Evolutionary conservation across 2,329 filamentous ascomycete genomes (phyloP).

Genomic region (Aspergillus tanneri): DNA sequence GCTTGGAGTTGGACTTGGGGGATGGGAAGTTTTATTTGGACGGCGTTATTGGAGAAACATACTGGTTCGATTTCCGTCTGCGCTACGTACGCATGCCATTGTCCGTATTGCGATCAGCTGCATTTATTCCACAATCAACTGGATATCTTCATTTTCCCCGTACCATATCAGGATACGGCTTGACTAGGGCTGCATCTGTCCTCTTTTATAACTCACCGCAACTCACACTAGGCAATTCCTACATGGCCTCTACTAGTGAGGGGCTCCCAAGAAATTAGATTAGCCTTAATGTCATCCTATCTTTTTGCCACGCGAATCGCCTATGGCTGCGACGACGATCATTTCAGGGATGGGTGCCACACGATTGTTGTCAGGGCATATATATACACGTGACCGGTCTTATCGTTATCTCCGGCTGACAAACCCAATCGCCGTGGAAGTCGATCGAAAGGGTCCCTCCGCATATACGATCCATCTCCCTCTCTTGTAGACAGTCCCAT

Average conservation of each 20-base stretch:
- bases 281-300: not conserved
- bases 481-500: not conserved
- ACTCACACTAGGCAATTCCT: not conserved
- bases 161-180: not conserved
- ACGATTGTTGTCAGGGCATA: not conserved
- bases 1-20: conserved; percentile 4
- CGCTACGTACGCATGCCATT: not conserved
- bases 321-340: not conserved
- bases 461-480: conserved; percentile 1
- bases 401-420: conserved; percentile 33
- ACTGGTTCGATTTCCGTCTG: not conserved
- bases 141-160: too few relatives aligned
- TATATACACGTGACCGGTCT: not conserved
- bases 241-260: not conserved
- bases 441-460: conserved; percentile 24
- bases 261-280: not conserved
- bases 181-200: not conserved
- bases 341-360: not conserved
- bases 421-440: conserved; percentile 31
- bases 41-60: not conserved
- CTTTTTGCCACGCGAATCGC: not conserved
- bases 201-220: not conserved
- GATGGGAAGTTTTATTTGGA: not conserved
- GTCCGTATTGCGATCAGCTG: not conserved
- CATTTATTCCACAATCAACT: not conserved